Evolutionary conservation across 2,329 filamentous ascomycete genomes (phyloP).

Genomic region (Colletotrichum gigasporum): DNA sequence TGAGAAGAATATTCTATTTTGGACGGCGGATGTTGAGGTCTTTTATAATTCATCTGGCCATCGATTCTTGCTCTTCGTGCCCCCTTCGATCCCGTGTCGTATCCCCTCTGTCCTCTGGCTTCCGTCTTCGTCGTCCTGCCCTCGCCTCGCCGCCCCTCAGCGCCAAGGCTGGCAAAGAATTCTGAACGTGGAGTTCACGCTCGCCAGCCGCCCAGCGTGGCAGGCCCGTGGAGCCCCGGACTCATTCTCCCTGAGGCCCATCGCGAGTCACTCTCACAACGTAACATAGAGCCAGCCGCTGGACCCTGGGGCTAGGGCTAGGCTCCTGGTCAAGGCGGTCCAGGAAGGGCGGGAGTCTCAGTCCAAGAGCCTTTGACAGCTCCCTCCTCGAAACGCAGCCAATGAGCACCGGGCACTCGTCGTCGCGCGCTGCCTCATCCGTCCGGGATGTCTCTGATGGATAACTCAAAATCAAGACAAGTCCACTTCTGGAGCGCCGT

Average conservation of each 20-base stretch:
- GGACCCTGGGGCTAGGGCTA: slow-evolving; percentile 15
- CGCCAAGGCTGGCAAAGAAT: neutral
- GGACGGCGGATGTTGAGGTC: neutral
- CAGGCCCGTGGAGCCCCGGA: neutral
- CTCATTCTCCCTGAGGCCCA: neutral
- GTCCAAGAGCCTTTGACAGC: slow-evolving; percentile 17
- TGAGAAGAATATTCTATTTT: neutral
- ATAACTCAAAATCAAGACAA: slow-evolving; percentile 23
- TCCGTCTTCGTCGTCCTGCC: slow-evolving; percentile 15
- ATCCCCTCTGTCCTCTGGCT: neutral
- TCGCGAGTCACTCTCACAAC: neutral
- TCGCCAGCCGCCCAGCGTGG: neutral
- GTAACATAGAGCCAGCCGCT: neutral
- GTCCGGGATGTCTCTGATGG: slow-evolving; percentile 8
- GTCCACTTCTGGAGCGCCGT: neutral
- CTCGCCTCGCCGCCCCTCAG: neutral
- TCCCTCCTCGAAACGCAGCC: neutral
- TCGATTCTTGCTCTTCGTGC: neutral
- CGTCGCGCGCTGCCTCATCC: slow-evolving; percentile 1
- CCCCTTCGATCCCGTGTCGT: neutral
- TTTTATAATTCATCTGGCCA: slow-evolving; percentile 21
- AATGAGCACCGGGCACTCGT: neutral
- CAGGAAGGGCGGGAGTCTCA: slow-evolving; percentile 25
- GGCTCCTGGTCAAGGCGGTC: slow-evolving; percentile 13
- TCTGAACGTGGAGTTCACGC: slow-evolving; percentile 9